phyloP scores from a whole-genome alignment of 2,329 filamentous ascomycete genomes.

The Hymenoscyphus salicellus region DNA sequence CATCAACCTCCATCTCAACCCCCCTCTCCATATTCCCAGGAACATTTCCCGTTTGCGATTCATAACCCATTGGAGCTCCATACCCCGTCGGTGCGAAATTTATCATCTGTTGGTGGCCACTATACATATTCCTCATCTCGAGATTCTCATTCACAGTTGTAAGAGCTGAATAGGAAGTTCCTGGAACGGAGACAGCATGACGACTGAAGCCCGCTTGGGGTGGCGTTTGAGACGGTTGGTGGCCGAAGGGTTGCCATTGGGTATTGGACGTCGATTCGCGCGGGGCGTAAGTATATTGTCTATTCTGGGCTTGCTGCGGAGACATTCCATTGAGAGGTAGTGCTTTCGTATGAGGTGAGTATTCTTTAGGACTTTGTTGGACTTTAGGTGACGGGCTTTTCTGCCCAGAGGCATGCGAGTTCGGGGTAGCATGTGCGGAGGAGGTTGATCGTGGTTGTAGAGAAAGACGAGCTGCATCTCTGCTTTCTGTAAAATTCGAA shows the following conservation, averaged over 20 bases:
- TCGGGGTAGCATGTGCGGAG: background rate
- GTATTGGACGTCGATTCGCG: background rate
- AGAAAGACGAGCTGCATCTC: slow-evolving; percentile 1
- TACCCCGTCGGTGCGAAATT: background rate
- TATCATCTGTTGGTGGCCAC: background rate
- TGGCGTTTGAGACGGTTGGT: background rate
- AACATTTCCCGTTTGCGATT: background rate
- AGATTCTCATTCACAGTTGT: background rate
- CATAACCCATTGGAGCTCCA: background rate
- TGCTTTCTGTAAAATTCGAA: slow-evolving; percentile 7
- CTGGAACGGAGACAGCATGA: background rate
- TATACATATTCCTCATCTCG: background rate
- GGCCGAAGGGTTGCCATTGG: background rate
- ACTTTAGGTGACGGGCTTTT: background rate
- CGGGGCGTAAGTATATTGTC: background rate
- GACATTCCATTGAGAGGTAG: background rate
- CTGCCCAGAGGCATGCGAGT: background rate
- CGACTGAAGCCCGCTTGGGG: background rate
- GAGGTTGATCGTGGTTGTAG: slow-evolving; percentile 1
- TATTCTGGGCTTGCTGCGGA: background rate
- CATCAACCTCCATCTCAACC: slow-evolving; percentile 2
- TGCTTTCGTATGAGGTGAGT: background rate
- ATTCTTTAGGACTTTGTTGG: background rate
- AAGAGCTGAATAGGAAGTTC: background rate
- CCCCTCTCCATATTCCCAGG: background rate